Evolutionary conservation across 805 yeast species (phyloP), one percentile per base, ranked within the genome.

Genomic region (Candida manassasensis): DNA sequence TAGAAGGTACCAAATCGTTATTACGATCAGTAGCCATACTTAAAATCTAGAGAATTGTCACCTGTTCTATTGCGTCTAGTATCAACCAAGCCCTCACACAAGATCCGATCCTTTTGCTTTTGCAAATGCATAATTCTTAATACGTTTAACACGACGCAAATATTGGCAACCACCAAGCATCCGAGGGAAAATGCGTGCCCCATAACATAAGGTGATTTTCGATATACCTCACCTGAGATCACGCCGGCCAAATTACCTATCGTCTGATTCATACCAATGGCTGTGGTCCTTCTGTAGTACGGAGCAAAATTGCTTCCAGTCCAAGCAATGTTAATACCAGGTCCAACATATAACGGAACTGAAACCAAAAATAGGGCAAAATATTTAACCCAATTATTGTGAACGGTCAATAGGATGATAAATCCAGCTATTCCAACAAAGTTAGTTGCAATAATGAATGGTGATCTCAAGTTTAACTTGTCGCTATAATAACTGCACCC

Each of bases 221-320:
- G 48, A 49, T 67, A 70, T 16, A 69, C 61, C 43, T 68, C 73
- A 18, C 68, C 67, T 21, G 67, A 63, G 39, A 69, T 52, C 3
- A 62, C 68, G 35, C 77, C 77, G 4, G 74, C 59, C 18, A 63
- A 39, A 41, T 71, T 71, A 6, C 75, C 75, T 12, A 69, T 38
- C 2, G 69, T 55, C 43, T 67, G 73, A 35, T 71, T 66, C 22
- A 55, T 35, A 7, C 69, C 73, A 32, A 69, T 24, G 9, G 69
- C 60, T 3, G 71, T 56, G 6, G 69, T 65, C 47, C 73, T 57
- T 36, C 62, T 62, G 50, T 59, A 67, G 36, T 56, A 58, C 6
- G 69, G 69, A 2, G 71, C 66, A 22, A 58, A 52, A 38, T 70
- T 71, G 24, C 55, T 55, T 16, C 61, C 61, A n/a, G 63, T 41